Conservation (phyloP, 2,329 filamentous ascomycete genomes). For the Amylocarpus encephaloides region DNA sequence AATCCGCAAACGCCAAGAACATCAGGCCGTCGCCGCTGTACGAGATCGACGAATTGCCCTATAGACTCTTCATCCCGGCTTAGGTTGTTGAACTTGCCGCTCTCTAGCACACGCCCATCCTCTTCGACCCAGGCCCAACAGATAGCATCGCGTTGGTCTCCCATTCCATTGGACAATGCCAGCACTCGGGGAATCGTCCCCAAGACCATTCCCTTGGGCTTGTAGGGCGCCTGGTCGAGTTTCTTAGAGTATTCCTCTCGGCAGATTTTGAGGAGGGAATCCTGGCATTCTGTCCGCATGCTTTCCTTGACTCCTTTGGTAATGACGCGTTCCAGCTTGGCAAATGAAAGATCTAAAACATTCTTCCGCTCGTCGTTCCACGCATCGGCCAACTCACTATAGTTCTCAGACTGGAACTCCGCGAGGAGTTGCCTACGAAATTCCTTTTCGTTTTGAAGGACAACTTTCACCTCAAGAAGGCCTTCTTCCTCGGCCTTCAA, state of each 20-base stretch:
- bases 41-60: conserved; percentile 68
- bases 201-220: conserved; percentile 84
- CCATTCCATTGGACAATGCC: conserved; percentile 78
- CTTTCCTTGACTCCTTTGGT: conserved; percentile 92
- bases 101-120: conserved; percentile 80
- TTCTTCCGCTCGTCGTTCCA: conserved; percentile 89
- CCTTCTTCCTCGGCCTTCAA: conserved; percentile 94
- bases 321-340: conserved; percentile 77
- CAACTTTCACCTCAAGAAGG: conserved; percentile 76
- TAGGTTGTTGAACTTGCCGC: conserved; percentile 80
- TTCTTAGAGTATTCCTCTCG: conserved; percentile 84
- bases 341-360: conserved; percentile 73
- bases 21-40: conserved; percentile 77
- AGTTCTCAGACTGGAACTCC: conserved; percentile 90
- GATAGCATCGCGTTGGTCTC: conserved; percentile 69
- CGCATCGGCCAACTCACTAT: conserved; percentile 86
- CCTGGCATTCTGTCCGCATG: conserved; percentile 87
- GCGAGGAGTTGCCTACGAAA: conserved; percentile 72
- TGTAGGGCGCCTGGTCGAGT: conserved; percentile 92
- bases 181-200: conserved; percentile 85
- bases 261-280: conserved; percentile 79
- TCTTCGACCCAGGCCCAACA: conserved; percentile 93
- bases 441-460: conserved; percentile 66
- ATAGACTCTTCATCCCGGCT: conserved; percentile 60
- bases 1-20: conserved; percentile 86